Conservation (phyloP, 208 protist species). For the Tetramitus jugosus region DNA sequence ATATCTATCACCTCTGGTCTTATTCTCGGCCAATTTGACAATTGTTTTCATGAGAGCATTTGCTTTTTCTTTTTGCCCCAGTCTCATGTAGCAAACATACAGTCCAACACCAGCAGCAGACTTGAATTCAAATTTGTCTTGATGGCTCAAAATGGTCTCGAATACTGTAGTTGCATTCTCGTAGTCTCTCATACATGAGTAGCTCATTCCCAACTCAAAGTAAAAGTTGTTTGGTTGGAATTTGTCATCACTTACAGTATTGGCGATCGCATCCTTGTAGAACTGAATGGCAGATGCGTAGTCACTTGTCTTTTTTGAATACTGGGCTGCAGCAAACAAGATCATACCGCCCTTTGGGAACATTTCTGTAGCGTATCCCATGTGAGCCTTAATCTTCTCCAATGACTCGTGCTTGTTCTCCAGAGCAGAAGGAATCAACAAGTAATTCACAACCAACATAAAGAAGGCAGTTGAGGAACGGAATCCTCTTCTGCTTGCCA, state of each 20-base stretch:
- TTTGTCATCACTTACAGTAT: background rate
- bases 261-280: background rate
- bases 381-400: background rate
- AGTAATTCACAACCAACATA: slow-evolving; percentile 17
- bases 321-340: background rate
- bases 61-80: background rate
- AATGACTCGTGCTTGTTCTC: background rate
- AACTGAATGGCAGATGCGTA: background rate
- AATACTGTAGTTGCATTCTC: background rate
- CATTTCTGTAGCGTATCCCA: background rate
- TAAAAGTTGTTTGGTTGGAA: too few species aligned
- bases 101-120: background rate
- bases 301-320: background rate
- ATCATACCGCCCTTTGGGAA: background rate
- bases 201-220: too few species aligned
- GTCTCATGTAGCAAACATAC: background rate
- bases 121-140: background rate
- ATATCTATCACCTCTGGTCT: background rate
- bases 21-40: background rate
- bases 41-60: background rate
- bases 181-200: too few species aligned
- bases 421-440: slow-evolving; percentile 4
- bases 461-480: too few species aligned
- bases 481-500: background rate
- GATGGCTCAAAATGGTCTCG: background rate